Evolutionary conservation across 2,329 filamentous ascomycete genomes (phyloP), one percentile per base, ranked within the genome.

Genomic region (Epichloe gansuensis): DNA sequence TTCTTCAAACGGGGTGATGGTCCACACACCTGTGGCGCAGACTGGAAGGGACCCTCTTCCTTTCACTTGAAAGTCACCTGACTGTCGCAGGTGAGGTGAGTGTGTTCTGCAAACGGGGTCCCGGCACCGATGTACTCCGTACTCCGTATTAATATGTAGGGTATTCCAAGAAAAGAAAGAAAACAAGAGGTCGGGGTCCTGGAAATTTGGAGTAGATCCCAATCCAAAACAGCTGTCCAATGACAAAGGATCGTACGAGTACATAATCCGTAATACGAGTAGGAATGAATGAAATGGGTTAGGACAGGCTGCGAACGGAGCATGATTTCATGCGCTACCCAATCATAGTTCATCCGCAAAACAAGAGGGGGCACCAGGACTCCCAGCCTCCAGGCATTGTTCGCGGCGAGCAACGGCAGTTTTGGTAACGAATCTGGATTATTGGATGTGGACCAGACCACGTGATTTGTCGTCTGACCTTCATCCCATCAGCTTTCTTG

Each of bases 11-110:
- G 44, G 44, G 48, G 52, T 39, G n/a, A 15, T n/a, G 28, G 15
- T 45, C 46, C 42, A 39, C 46, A 37, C 38, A 13, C 7, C n/a
- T 48, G 52, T 54, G 52, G 52, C 52, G 52, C 52, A 51, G 12
- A 8, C 17, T 11, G 12, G 23, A 23, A 39, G 25, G 21, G 28
- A 28, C 4, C 21, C 37, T 25, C 34, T 17, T 28, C 23, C 21
- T 35, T 2, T 15, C 15, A 8, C 8, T 25, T 23, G 9, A 35
- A 37, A 41, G 47, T 51, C 39, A 51, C 28, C 21, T 43, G 21
- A 38, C 25, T 34, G 44, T 34, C 44, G 25, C 15, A 31, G 21
- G 35, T 5, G 4, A 31, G 21, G 35, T 5, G 4, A 3, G 12
- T 11, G n/a, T 50, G 25, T 15, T 46, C 48, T 46, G 47, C 41